Percentiles rank a stretch among this genome's conserved stretches.
phyloP scores from a whole-genome alignment of 75 land plant species.

The Picea glauca region DNA sequence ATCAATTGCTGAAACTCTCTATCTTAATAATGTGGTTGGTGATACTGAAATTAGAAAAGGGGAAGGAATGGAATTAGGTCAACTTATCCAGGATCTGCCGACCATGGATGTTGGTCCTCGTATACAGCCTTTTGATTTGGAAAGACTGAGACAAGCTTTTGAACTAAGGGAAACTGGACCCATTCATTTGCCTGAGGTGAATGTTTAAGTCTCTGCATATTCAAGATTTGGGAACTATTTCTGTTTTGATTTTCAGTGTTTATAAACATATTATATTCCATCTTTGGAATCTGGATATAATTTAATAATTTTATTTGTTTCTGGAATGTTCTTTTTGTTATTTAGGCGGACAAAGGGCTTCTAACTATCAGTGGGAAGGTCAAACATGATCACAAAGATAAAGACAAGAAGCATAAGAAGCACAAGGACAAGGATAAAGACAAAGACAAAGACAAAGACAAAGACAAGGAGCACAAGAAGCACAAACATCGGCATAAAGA shows the following conservation, averaged over 20 bases:
- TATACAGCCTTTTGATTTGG: slow-evolving; percentile 82
- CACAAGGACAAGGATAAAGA: slow-evolving; percentile 75
- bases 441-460: slow-evolving; percentile 69
- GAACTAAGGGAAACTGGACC: slow-evolving; percentile 77
- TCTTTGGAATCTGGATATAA: neutral
- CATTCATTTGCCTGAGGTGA: slow-evolving; percentile 72
- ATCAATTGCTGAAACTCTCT: slow-evolving; percentile 81
- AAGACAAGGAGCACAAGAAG: slow-evolving; percentile 87
- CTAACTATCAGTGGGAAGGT: slow-evolving; percentile 69
- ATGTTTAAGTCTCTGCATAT: neutral
- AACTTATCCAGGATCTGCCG: slow-evolving; percentile 52
- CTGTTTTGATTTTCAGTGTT: neutral
- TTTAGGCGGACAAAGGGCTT: slow-evolving; percentile 68
- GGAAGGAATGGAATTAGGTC: slow-evolving; percentile 93
- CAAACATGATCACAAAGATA: slow-evolving; percentile 65
- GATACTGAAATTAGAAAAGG: slow-evolving; percentile 94
- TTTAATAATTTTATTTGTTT: neutral
- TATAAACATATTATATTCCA: neutral
- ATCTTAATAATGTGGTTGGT: slow-evolving; percentile 85
- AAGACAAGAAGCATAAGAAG: slow-evolving; percentile 15
- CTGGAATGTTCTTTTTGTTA: neutral
- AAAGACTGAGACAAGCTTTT: slow-evolving; percentile 70
- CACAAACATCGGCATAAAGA: slow-evolving; percentile 77
- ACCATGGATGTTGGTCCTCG: slow-evolving; percentile 33
- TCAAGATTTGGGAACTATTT: neutral